Conservation (phyloP, 306 rosid genomes). For the Boehmeria nivea region DNA sequence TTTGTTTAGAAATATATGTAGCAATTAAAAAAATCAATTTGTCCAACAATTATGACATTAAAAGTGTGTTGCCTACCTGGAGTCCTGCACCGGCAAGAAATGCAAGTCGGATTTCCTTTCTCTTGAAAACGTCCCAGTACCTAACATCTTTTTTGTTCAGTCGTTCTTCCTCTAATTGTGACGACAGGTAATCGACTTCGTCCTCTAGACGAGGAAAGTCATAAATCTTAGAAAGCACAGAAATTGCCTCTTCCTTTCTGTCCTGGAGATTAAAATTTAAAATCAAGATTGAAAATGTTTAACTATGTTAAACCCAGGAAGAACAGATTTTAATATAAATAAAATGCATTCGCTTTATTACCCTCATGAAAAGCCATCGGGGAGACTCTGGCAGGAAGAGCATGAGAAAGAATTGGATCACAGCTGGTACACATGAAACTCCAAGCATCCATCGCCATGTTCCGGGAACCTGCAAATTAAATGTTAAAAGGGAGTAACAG, state of each 20-base stretch:
- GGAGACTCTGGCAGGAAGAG: conserved; percentile 85
- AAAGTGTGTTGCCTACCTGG: conserved; percentile 43
- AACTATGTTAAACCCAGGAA: no score
- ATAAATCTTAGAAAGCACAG: conserved; percentile 72
- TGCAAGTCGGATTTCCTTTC: conserved; percentile 77
- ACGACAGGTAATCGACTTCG: conserved; percentile 50
- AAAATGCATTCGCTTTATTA: conserved; percentile 11
- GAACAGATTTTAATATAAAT: neutral
- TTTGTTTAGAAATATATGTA: no score
- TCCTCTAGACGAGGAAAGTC: conserved; percentile 65
- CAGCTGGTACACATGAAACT: conserved; percentile 73
- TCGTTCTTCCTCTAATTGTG: conserved; percentile 59
- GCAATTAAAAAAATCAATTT: neutral
- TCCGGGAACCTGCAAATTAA: conserved; percentile 57
- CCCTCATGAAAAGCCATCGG: conserved; percentile 86
- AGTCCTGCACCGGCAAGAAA: conserved; percentile 86
- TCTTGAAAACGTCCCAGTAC: conserved; percentile 49
- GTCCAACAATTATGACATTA: neutral
- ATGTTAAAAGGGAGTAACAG: conserved; percentile 6
- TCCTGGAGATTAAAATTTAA: conserved; percentile 33
- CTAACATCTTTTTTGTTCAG: conserved; percentile 35
- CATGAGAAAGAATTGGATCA: conserved; percentile 73
- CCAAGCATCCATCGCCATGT: conserved; percentile 99
- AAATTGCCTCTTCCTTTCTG: conserved; percentile 50
- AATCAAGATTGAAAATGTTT: neutral